Base-by-base conservation (phyloP, 805 yeast species). In the Lipomyces starkeyi region DNA sequence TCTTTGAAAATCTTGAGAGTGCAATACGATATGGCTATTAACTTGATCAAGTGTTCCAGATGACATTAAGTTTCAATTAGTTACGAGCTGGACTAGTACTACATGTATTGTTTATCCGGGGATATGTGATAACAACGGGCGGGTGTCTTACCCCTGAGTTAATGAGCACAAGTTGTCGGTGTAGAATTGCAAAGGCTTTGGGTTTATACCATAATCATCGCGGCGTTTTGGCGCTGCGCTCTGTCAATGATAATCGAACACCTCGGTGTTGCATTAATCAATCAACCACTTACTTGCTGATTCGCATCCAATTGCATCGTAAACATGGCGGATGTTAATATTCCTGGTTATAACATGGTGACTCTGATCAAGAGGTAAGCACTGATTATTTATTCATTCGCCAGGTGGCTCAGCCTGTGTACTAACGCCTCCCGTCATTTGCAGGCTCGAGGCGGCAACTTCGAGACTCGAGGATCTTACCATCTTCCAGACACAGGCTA, bases 381-480 rank as follows among this genome's bases (percentile, higher is more conserved):
- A 34, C 14, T 6, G 27, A 25, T 58, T 37, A 47, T 25, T 27
- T 29, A 60, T 43, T 29, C 3, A 37, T 35, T 27, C 49, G 49
- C 20, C 22, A 13, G 22, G 20, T 43, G 49, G 9, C 49, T 43
- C 20, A 25, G 14, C 29, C 14, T 13, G 20, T 47, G 32, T 25
- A 9, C 35, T 17, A 35, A 47, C 40, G 43, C 43, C 20, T 58
- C 17, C 32, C 4, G 32, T 29, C 32, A 29, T 17, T 14, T 35
- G 77, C 75, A 85, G 97, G 73, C 85, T 93, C 74, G 98, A 93
- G 78, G 94, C 97, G 17, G 97, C 97, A 47, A 91, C 98, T 9
- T 89, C 97, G 5, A 87, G 98, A 60, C 86, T 93, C 73, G 98
- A 93, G 76, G 97, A 93, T 78, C 87, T 93, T 58, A 91, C 96